Base-by-base conservation (phyloP, 2,329 filamentous ascomycete species). In the Alternaria novae-zelandiae region DNA sequence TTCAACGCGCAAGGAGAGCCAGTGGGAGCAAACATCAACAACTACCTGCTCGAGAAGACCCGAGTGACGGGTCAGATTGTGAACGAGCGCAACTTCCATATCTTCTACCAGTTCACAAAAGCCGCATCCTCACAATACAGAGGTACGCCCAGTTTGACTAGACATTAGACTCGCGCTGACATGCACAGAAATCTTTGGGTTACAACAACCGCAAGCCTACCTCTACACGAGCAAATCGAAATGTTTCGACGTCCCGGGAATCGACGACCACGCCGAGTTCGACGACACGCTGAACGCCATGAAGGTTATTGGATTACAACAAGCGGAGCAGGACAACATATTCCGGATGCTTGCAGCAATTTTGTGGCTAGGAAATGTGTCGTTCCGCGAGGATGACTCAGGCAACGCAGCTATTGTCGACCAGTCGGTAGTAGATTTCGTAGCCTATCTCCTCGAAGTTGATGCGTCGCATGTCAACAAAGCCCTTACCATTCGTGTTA, bases 61-160 rank as follows among this genome's bases (percentile, higher is more conserved):
- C 88, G 96, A 83, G 96, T 99, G 17, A 94, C 97, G 10, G 94
- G 95, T 15, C 96, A 98, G 83, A 98, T 98, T 72, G 86, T 84
- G 62, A 97, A 97, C 79, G 96, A 99, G 86, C 89, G 96, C 72
- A 98, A 97, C 82, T 99, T 99, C 81, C 96, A 99, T 82, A 98
- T 99, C 75, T 99, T 99, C 81, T 99, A 99, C 82, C 96, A 99
- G 81, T 97, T 98, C 81, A 93, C 96, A 50, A 99, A 98, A 82
- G 94, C 92, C 5, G 95, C 95, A 10, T 91, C 94, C n/a, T 86
- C 91, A 70, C 88, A 91, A 63, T 96, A 98, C 81, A 87, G 93
- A 78, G 84, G 84, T 86, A 80, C 63, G 76, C 10, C 17, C 20
- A 46, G 21, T 21, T n/a, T 50, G 25, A 17, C 13, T 6, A 30